Conservation (phyloP, 805 yeast genomes). For the Yarrowia bubula region DNA sequence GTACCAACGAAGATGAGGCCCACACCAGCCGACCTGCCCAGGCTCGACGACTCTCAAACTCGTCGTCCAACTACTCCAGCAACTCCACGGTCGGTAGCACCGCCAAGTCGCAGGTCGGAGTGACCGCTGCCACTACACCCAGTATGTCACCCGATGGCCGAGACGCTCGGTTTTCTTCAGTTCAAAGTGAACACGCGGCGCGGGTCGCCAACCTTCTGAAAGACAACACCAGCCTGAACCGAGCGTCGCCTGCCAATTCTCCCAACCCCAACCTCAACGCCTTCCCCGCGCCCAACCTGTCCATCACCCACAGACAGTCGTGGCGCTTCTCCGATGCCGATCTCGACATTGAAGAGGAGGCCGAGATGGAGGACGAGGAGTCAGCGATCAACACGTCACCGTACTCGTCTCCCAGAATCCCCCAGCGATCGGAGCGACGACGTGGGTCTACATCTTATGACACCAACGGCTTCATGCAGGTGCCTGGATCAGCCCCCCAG, state of each 20-base stretch:
- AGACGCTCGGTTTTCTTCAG: not conserved
- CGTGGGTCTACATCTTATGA: constrained; percentile 9
- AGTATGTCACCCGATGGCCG: constrained; percentile 21
- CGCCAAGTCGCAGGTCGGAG: constrained; percentile 11
- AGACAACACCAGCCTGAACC: not conserved
- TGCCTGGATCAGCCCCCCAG: not conserved
- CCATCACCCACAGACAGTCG: not conserved
- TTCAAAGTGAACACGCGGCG: constrained; percentile 19
- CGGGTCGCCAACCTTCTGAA: constrained; percentile 17
- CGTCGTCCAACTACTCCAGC: constrained; percentile 21
- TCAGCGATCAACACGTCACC: not conserved
- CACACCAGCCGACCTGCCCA: not conserved
- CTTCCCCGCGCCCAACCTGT: constrained; percentile 6
- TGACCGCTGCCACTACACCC: constrained; percentile 15
- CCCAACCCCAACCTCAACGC: constrained; percentile 11
- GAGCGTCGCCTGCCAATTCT: not conserved
- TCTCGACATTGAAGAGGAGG: constrained; percentile 15
- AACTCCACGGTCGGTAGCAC: constrained; percentile 13
- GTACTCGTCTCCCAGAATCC: not conserved
- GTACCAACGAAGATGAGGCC: not conserved
- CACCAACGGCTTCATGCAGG: not conserved
- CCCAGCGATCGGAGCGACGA: constrained; percentile 14
- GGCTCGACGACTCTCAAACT: not conserved
- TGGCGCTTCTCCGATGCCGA: constrained; percentile 19
- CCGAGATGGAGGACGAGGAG: constrained; percentile 2